A percentile compares a stretch with the other conserved stretches of the same genome.
phyloP scores from a whole-genome alignment of 352 stramenopile species.

The Globisporangium mamillatum region DNA sequence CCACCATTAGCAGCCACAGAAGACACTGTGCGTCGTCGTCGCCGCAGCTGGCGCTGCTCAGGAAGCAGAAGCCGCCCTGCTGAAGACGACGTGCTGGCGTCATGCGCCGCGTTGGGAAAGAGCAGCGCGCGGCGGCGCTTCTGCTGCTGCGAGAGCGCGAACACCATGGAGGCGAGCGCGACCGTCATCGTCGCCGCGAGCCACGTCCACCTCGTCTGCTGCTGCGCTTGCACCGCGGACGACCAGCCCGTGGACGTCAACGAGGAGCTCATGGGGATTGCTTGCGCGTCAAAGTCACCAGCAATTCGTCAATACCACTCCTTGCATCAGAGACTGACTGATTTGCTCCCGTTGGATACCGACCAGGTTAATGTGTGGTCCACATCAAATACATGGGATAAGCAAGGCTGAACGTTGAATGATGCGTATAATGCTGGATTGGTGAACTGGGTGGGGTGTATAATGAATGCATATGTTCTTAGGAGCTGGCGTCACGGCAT shows the following conservation, averaged over 20 bases:
- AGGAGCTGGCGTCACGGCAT: neutral
- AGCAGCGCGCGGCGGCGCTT: conserved; percentile 20
- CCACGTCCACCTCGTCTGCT: conserved; percentile 26
- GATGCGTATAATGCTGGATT: neutral
- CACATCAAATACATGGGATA: too few relatives aligned
- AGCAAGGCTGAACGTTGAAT: neutral
- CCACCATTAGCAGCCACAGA: neutral
- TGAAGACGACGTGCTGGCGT: neutral
- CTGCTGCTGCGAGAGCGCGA: conserved; percentile 27
- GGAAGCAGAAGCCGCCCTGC: conserved; percentile 2
- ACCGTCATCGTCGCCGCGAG: conserved; percentile 27
- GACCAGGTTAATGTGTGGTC: neutral
- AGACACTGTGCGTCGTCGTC: conserved; percentile 3
- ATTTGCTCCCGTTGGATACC: neutral
- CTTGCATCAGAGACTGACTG: neutral
- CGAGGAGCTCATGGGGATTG: conserved; percentile 6
- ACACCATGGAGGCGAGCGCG: conserved; percentile 29
- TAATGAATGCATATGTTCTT: neutral
- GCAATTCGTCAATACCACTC: neutral
- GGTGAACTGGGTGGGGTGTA: neutral
- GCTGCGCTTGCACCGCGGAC: conserved; percentile 1
- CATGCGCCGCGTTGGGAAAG: neutral
- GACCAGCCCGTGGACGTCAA: conserved; percentile 6
- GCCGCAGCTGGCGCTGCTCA: conserved; percentile 5
- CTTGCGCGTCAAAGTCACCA: conserved; percentile 4